These are phyloP conservation scores for Saccharomycopsis amapae DNA, from an alignment of 805 yeast genomes.

Conservation along the genomic window DNA sequence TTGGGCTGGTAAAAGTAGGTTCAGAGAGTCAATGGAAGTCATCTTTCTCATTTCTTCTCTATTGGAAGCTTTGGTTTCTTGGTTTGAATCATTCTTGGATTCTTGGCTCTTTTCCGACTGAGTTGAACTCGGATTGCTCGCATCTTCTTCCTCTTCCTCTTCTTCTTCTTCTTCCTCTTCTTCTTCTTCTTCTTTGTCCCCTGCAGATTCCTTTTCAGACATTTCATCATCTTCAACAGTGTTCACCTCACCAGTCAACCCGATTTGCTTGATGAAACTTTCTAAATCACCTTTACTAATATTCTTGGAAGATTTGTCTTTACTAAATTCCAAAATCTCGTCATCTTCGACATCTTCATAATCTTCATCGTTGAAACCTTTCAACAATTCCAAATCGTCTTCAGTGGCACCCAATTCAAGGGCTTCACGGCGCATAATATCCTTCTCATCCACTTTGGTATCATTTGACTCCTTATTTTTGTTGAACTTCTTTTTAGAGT, in stretches of 20 bases:
- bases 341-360: constrained; percentile 38
- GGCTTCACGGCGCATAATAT: constrained; percentile 60
- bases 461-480: constrained; percentile 21
- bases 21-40: constrained; percentile 48
- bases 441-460: constrained; percentile 21
- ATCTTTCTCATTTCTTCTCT: constrained; percentile 29
- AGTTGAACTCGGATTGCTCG: constrained; percentile 24
- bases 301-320: constrained; percentile 28
- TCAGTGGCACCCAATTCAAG: constrained; percentile 79
- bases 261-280: constrained; percentile 59
- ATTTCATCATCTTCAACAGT: constrained; percentile 34
- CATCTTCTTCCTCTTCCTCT: constrained; percentile 25
- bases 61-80: constrained; percentile 22
- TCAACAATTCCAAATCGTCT: constrained; percentile 63
- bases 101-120: constrained; percentile 27
- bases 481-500: constrained; percentile 23
- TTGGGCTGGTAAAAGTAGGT: constrained; percentile 51
- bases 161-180: constrained; percentile 32
- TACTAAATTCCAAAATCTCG: constrained; percentile 33
- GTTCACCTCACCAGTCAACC: constrained; percentile 41
- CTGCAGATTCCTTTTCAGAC: constrained; percentile 35
- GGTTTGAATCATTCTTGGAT: constrained; percentile 26
- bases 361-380: constrained; percentile 47
- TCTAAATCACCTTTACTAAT: constrained; percentile 44
- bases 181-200: constrained; percentile 31